phyloP scores from a whole-genome alignment of 2,329 filamentous ascomycete genomes.

The Exophiala spinifera region DNA sequence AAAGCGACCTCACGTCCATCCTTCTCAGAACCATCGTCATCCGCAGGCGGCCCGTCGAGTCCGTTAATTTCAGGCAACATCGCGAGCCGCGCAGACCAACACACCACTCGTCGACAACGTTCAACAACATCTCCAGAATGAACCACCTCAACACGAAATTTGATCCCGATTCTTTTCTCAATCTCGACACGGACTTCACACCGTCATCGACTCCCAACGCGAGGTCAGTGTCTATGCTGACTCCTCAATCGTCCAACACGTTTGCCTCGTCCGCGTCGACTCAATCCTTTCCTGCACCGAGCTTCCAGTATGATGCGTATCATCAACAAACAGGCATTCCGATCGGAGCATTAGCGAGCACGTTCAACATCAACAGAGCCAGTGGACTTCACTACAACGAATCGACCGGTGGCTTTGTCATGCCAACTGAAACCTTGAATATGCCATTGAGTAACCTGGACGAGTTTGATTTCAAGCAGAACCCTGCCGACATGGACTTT shows the following conservation, averaged over 20 bases:
- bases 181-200: slow-evolving; percentile 44
- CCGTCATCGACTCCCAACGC: slow-evolving; percentile 30
- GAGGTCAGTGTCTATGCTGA: slow-evolving; percentile 37
- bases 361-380: slow-evolving; percentile 71
- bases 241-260: slow-evolving; percentile 36
- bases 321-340: slow-evolving; percentile 94
- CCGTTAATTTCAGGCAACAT: slow-evolving; percentile 21
- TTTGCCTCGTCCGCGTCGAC: slow-evolving; percentile 45
- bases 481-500: slow-evolving; percentile 66
- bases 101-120: slow-evolving; percentile 5
- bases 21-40: neutral
- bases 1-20: neutral
- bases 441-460: slow-evolving; percentile 47
- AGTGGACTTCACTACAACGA: slow-evolving; percentile 41
- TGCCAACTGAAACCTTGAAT: slow-evolving; percentile 34
- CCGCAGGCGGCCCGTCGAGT: neutral
- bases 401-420: slow-evolving; percentile 43
- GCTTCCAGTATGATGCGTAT: slow-evolving; percentile 92
- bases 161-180: slow-evolving; percentile 47
- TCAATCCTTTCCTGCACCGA: slow-evolving; percentile 69
- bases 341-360: slow-evolving; percentile 74
- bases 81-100: slow-evolving; percentile 13
- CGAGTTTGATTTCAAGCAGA: slow-evolving; percentile 56
- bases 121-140: slow-evolving; percentile 19
- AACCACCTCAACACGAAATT: slow-evolving; percentile 35